Evolutionary conservation across 2,329 filamentous ascomycete genomes (phyloP).

Genomic region (Thelonectria blattea): DNA sequence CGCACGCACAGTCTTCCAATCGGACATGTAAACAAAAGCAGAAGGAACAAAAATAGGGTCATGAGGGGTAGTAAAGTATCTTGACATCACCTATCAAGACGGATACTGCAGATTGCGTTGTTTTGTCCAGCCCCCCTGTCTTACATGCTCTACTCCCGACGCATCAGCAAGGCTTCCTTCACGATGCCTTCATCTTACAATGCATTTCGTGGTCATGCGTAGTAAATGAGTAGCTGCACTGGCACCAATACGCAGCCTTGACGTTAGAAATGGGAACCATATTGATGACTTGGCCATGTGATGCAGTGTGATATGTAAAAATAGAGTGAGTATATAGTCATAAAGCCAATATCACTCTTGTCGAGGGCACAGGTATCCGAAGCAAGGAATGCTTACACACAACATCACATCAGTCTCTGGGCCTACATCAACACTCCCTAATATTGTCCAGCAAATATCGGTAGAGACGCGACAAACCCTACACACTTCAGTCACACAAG

Average conservation of each 20-base stretch:
- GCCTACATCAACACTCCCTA: neutral
- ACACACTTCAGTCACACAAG: neutral
- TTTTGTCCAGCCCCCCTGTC: too few species aligned
- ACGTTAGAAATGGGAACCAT: neutral
- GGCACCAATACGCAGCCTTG: neutral
- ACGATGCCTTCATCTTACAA: too few species aligned
- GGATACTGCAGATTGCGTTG: too few species aligned
- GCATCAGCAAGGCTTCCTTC: too few species aligned
- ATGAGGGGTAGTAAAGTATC: neutral
- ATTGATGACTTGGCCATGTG: neutral
- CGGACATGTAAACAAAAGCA: neutral
- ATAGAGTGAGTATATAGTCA: neutral
- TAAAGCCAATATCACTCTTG: neutral
- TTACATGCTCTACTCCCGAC: too few species aligned
- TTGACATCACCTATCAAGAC: neutral
- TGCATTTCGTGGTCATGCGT: too few species aligned
- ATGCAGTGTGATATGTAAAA: neutral
- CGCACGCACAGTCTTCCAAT: neutral
- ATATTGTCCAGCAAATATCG: neutral
- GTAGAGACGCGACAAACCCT: neutral
- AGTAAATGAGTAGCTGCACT: neutral
- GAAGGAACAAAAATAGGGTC: neutral
- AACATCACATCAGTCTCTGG: neutral
- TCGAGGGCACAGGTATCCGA: too few species aligned
- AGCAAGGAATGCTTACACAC: neutral